Evolutionary conservation across 1,139 yeast genomes (phyloP).

Genomic region (Pichia sp.): DNA sequence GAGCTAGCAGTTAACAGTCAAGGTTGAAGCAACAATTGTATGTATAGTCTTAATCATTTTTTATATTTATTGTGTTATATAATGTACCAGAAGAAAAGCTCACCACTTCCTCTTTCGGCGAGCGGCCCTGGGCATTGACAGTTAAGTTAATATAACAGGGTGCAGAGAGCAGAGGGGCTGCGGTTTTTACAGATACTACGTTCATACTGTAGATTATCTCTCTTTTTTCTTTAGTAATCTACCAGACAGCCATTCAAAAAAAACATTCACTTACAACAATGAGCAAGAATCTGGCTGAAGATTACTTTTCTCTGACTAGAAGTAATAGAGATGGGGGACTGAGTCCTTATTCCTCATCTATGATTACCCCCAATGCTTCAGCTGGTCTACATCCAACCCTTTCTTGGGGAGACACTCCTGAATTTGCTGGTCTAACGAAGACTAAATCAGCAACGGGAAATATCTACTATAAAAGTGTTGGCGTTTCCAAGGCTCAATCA

Average conservation of each 20-base stretch:
- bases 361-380: background rate
- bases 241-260: background rate
- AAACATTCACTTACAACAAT: slow-evolving; percentile 3
- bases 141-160: no score
- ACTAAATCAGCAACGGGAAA: slow-evolving; percentile 10
- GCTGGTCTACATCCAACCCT: slow-evolving; percentile 5
- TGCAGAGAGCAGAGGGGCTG: no score
- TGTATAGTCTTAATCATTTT: no score
- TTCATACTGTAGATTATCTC: background rate
- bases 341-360: slow-evolving; percentile 4
- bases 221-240: background rate
- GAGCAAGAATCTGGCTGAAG: slow-evolving; percentile 10
- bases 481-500: slow-evolving; percentile 1
- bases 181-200: no score
- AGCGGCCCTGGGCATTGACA: no score
- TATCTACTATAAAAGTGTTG: background rate
- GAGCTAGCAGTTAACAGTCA: slow-evolving; percentile 89
- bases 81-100: no score
- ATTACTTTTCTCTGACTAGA: slow-evolving; percentile 10
- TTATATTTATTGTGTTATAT: no score
- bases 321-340: slow-evolving; percentile 6
- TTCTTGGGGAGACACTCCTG: slow-evolving; percentile 15
- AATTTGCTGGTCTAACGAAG: slow-evolving; percentile 6
- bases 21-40: slow-evolving; percentile 22
- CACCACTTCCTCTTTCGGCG: no score